A percentile compares a stretch with the other conserved stretches of the same genome.
phyloP scores from a whole-genome alignment of 139 green algal genomes.

The Tetradesmus obliquus region DNA sequence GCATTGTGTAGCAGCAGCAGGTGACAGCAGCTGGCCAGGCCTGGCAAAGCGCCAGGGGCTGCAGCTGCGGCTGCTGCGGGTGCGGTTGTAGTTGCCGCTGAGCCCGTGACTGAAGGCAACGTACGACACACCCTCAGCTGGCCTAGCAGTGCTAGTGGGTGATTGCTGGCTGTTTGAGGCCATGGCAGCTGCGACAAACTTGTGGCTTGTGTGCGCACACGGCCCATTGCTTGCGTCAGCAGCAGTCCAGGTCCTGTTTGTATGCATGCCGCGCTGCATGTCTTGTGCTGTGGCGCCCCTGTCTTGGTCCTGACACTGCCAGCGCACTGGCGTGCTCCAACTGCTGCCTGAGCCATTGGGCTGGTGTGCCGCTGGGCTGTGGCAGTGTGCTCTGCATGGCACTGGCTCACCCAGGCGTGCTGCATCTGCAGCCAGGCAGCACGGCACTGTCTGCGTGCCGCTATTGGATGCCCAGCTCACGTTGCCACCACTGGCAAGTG shows the following conservation, averaged over 20 bases:
- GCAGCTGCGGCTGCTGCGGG: not conserved
- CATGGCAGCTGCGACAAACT: not conserved
- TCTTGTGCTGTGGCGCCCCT: not conserved
- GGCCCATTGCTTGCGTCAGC: not conserved
- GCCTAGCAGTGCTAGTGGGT: not conserved
- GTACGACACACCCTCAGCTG: not conserved
- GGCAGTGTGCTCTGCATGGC: not conserved
- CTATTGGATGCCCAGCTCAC: not conserved
- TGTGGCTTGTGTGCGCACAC: not conserved
- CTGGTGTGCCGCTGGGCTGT: not conserved
- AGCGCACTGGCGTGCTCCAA: not conserved
- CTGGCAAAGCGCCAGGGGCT: not conserved
- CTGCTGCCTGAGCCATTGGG: not conserved
- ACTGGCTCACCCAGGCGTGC: not conserved
- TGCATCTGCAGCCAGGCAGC: slow-evolving; percentile 32
- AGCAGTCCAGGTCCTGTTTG: not conserved
- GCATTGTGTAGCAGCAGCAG: not conserved
- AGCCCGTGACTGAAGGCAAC: not conserved
- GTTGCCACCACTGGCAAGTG: not conserved
- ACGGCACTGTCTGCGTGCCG: slow-evolving; percentile 8
- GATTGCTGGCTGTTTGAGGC: not conserved
- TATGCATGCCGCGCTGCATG: not conserved
- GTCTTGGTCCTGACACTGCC: not conserved
- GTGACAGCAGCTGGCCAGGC: not conserved
- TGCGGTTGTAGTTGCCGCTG: not conserved